A percentile compares a stretch with the other conserved stretches of the same genome.
Conservation (phyloP, 1,284 basidiomycete species). For the Clitocybe nebularis region DNA sequence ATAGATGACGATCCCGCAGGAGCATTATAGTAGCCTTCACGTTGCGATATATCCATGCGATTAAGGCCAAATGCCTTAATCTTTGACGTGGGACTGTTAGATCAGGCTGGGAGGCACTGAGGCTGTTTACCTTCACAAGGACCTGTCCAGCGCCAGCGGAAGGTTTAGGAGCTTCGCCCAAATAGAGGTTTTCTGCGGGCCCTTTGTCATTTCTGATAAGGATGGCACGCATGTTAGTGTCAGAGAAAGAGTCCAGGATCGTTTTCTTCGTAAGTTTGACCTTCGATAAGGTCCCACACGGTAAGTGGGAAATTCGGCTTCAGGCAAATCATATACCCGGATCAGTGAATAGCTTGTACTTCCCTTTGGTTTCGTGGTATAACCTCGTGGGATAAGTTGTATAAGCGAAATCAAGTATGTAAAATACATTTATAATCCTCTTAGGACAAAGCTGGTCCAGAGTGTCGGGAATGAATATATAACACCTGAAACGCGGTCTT, state of each 20-base stretch:
- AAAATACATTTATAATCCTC: not conserved
- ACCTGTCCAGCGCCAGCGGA: conserved; percentile 55
- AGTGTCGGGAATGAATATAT: not conserved
- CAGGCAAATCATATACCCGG: not conserved
- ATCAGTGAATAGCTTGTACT: not conserved
- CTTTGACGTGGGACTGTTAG: conserved; percentile 22
- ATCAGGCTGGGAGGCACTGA: not conserved
- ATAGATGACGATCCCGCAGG: conserved; percentile 77
- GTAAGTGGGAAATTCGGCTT: not conserved
- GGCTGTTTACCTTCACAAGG: conserved; percentile 61
- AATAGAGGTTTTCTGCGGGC: conserved; percentile 73
- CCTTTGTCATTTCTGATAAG: conserved; percentile 80
- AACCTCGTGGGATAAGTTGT: not conserved
- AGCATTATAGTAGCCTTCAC: conserved; percentile 73
- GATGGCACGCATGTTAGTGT: conserved; percentile 69
- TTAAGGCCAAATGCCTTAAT: conserved; percentile 84
- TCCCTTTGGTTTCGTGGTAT: not conserved
- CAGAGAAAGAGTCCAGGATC: not conserved
- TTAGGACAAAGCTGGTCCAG: not conserved
- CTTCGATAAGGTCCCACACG: not conserved
- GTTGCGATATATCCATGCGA: conserved; percentile 82
- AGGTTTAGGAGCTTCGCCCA: conserved; percentile 72
- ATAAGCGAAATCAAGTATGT: not conserved
- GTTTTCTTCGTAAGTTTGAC: not conserved
- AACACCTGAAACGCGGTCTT: conserved; percentile 1